phyloP scores from a whole-genome alignment of 192 early-diverging fungal species.

The Coemansia furcata region DNA sequence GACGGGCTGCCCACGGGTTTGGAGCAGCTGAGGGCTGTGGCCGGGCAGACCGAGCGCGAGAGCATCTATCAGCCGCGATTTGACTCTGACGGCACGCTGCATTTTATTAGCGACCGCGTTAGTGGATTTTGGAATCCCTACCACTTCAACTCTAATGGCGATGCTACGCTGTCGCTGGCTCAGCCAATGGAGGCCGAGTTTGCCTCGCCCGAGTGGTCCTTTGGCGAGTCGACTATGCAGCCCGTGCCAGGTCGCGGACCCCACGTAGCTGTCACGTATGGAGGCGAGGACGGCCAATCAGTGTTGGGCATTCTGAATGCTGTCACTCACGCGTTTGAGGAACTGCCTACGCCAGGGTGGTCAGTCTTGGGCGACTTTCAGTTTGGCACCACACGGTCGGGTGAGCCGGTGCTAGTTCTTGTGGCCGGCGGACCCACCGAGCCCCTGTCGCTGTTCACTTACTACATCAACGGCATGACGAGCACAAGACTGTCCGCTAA shows the following conservation, averaged over 20 bases:
- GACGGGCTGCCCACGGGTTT: not conserved
- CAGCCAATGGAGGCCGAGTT: constrained; percentile 63
- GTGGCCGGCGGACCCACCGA: constrained; percentile 33
- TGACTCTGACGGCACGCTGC: constrained; percentile 56
- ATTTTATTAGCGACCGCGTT: constrained; percentile 63
- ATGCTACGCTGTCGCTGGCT: constrained; percentile 46
- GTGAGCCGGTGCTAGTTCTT: constrained; percentile 36
- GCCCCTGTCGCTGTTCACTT: constrained; percentile 30
- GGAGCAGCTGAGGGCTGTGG: constrained; percentile 15
- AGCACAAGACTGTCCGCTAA: not conserved
- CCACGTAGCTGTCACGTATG: constrained; percentile 26
- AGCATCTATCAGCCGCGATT: constrained; percentile 64
- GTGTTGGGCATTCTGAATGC: constrained; percentile 35
- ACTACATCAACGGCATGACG: constrained; percentile 28
- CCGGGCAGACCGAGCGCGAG: constrained; percentile 21
- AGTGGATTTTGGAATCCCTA: constrained; percentile 74
- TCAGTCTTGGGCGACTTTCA: constrained; percentile 25
- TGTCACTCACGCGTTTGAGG: constrained; percentile 22
- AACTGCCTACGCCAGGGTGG: constrained; percentile 40
- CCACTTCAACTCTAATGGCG: constrained; percentile 36
- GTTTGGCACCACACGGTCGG: constrained; percentile 25
- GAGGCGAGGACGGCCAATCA: constrained; percentile 3
- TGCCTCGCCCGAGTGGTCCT: constrained; percentile 57
- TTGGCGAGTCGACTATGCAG: constrained; percentile 46
- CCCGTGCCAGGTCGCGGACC: constrained; percentile 18